Evolutionary conservation across 164 flowering plant genomes (phyloP), one percentile per base, ranked within the genome.

Genomic region (Protea cynaroides): DNA sequence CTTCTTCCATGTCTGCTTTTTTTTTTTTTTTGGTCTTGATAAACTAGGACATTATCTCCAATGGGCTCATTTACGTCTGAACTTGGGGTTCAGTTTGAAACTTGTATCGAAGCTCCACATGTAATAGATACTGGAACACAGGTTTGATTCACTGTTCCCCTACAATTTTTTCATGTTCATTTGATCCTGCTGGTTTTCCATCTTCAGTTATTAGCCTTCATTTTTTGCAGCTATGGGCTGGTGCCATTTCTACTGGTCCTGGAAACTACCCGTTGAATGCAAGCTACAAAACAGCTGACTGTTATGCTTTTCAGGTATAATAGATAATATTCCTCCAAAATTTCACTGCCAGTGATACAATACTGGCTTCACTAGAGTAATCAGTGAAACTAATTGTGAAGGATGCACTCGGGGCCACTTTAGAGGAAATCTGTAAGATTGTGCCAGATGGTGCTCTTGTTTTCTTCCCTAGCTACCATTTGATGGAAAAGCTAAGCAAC

Each of bases 71-170:
- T 94, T 73, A 82, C 96, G 58, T 88, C 97, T 65, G 99, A 94
- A 77, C 96, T 94, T 73, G 99, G 97, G 38, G 83, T 86, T 74
- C 87, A 84, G 67, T 94, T 94, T 82, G 96, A 87, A 59, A 82
- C 92, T 67, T 83, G 80, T 69, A 79, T 94, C 77, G 99, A 94
- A 78, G 97, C 99, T 75, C 97, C 96, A 62, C 99, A 94, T 82
- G 93, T 94, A 52, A 86, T 94, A 68, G 87, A 94, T 78, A 79
- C 79, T 58, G 86, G 86, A 56, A 81, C 91, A 44, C 97, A 90
- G 95, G 98, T 90, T 44, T 43, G 64, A 40, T 12, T 29, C 47
- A 21, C 7, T 6, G 21, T 59, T 53, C 5, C 4, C 18, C 24
- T 58, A 11, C 44, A 37, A 52, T 37, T 38, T 57, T 25, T 65